Evolutionary conservation across 305 asterid genomes (phyloP), one percentile per base, ranked within the genome.

Genomic region (Nicotiana rustica): DNA sequence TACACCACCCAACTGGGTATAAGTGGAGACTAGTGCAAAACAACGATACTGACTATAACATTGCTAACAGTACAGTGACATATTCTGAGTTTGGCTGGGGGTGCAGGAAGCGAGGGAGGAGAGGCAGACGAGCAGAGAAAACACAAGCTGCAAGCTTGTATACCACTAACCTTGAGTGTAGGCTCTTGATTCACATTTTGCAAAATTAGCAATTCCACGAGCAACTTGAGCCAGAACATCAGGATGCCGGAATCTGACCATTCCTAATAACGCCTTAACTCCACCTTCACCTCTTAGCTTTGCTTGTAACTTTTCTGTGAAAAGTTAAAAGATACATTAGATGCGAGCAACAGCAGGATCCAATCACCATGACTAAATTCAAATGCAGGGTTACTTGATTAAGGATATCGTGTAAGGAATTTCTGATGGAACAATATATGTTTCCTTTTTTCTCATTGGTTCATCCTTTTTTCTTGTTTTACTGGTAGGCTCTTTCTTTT

Each of bases 161-260:
- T 71, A 35, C n/a, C 57, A 29, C 87, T 85, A 55, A 95, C 98
- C 98, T 91, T 86, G 97, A 77, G 90, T 84, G 73, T 91, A 90
- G 59, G 96, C 94, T 80, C 97, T 91, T 47, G 98, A 95, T 85
- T 95, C 98, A 77, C 98, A 95, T 85, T 95, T 95, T 12, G 98
- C 98, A 70, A 95, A 95, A 89, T 95, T 95, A 1, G 98, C 98
- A 71, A 93, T 90, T 78, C 97, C 98, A 49, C 98, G 98, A 81
- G 98, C 98, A 79, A 92, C 97, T 89, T 95, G 98, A 78, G 98
- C 94, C 65, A 95, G 93, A 90, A 95, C 98, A 82, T 93, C 98
- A 56, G 95, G 94, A 90, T 95, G 98, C 76, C 92, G 86, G 89
- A 91, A 90, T 85, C 92, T 88, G 60, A 93, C 95, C 98, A 95